phyloP scores from a whole-genome alignment of 352 stramenopile species.

The Globisporangium radiosum region DNA sequence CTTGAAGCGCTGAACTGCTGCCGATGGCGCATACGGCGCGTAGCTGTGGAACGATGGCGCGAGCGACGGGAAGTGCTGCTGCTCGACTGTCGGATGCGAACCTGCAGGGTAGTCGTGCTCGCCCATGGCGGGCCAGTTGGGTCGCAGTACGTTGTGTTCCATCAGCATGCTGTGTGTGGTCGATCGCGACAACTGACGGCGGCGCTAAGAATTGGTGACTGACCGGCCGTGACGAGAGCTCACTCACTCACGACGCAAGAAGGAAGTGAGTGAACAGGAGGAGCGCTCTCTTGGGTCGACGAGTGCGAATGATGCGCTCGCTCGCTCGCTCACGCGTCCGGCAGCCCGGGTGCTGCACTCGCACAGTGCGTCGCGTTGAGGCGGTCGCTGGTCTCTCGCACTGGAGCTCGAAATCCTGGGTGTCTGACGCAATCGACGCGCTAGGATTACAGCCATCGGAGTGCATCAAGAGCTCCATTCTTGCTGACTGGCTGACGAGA shows the following conservation, averaged over 20 bases:
- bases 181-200: background rate
- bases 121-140: slow-evolving; percentile 10
- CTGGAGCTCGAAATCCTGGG: background rate
- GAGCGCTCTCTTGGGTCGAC: slow-evolving; percentile 1
- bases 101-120: slow-evolving; percentile 12
- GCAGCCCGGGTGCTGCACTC: background rate
- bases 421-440: slow-evolving; percentile 1
- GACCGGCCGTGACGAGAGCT: background rate
- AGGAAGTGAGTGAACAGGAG: background rate
- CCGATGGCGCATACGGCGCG: slow-evolving; percentile 7
- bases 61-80: slow-evolving; percentile 16
- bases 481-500: slow-evolving; percentile 1
- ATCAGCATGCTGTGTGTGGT: slow-evolving; percentile 6
- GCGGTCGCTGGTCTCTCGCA: background rate
- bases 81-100: slow-evolving; percentile 11
- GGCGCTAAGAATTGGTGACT: background rate
- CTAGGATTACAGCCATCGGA: background rate
- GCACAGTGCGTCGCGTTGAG: background rate
- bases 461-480: background rate
- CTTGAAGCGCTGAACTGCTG: slow-evolving; percentile 8
- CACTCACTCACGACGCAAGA: too few species aligned
- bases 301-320: background rate
- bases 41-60: slow-evolving; percentile 14
- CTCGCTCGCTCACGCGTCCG: background rate
- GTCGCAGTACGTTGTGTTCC: slow-evolving; percentile 16